Evolutionary conservation across 2,329 filamentous ascomycete genomes (phyloP).

Genomic region (Cladophialophora carrionii): DNA sequence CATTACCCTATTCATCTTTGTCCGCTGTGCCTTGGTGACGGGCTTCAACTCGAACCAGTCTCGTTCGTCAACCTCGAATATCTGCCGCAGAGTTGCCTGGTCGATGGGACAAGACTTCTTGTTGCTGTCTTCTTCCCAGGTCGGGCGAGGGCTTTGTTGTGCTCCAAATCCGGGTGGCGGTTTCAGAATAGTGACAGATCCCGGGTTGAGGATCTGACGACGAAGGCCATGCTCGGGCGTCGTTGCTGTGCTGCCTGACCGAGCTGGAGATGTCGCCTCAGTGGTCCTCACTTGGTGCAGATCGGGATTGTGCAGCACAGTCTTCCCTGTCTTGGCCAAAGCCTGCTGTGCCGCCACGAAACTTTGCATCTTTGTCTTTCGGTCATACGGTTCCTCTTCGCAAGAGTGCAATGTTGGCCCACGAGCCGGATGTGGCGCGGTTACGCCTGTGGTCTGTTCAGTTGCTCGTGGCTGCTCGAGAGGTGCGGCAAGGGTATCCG

Average conservation of each 20-base stretch:
- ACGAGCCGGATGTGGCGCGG: not conserved
- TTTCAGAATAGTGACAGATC: conserved; percentile 12
- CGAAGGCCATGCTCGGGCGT: conserved; percentile 10
- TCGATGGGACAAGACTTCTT: conserved; percentile 6
- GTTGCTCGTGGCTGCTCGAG: not conserved
- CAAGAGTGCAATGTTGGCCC: not conserved
- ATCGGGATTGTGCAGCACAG: conserved; percentile 36
- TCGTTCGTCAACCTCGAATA: conserved; percentile 27
- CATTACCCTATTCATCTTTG: conserved; percentile 31
- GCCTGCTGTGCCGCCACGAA: conserved; percentile 36
- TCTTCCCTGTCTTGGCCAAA: conserved; percentile 37
- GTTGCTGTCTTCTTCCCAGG: not conserved
- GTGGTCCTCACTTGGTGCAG: conserved; percentile 25
- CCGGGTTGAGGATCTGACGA: not conserved
- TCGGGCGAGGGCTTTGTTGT: not conserved
- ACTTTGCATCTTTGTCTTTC: conserved; percentile 36
- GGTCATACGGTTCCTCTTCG: conserved; percentile 34
- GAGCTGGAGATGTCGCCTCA: conserved; percentile 10
- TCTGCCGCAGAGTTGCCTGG: conserved; percentile 22
- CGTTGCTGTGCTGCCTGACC: conserved; percentile 6
- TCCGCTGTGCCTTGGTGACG: conserved; percentile 24
- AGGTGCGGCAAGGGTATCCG: conserved; percentile 4
- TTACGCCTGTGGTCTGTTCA: not conserved
- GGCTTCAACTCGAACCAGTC: conserved; percentile 33
- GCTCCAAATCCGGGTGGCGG: conserved; percentile 26